Percentiles rank a stretch among this genome's conserved stretches.
Evolutionary conservation across 306 rosid genomes (phyloP).

Genomic region (Sesbania bispinosa): DNA sequence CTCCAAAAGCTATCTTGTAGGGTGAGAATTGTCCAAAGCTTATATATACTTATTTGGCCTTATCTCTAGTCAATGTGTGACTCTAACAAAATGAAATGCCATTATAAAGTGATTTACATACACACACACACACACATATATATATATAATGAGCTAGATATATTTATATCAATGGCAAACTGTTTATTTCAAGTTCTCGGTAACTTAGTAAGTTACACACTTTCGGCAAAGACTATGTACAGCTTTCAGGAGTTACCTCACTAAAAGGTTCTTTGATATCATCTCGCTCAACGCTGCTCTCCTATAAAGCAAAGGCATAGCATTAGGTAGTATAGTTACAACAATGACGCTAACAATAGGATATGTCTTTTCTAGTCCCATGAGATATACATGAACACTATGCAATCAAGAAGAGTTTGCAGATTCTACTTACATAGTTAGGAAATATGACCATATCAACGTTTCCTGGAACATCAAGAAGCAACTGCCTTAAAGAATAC

Average conservation of each 20-base stretch:
- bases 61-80: no score
- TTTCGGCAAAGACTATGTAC: slow-evolving; percentile 1
- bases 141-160: not conserved
- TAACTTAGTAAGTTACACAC: slow-evolving; percentile 1
- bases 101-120: not conserved
- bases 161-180: not conserved
- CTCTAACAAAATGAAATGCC: no score
- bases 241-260: slow-evolving; percentile 54
- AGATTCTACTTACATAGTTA: slow-evolving; percentile 71
- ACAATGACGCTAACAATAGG: slow-evolving; percentile 7
- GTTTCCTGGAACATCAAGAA: slow-evolving; percentile 81
- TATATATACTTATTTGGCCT: no score
- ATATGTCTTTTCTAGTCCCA: slow-evolving; percentile 12
- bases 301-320: slow-evolving; percentile 44
- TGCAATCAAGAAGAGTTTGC: slow-evolving; percentile 1
- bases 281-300: slow-evolving; percentile 91
- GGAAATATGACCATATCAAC: slow-evolving; percentile 98
- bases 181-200: not conserved
- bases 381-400: slow-evolving; percentile 3
- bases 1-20: no score
- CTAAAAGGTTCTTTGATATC: slow-evolving; percentile 94
- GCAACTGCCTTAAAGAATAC: slow-evolving; percentile 88
- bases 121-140: no score
- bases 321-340: slow-evolving; percentile 31
- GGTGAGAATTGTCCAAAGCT: no score